Evolutionary conservation across 768 basidiomycete genomes (phyloP).

Genomic region (Lentinula sp.): DNA sequence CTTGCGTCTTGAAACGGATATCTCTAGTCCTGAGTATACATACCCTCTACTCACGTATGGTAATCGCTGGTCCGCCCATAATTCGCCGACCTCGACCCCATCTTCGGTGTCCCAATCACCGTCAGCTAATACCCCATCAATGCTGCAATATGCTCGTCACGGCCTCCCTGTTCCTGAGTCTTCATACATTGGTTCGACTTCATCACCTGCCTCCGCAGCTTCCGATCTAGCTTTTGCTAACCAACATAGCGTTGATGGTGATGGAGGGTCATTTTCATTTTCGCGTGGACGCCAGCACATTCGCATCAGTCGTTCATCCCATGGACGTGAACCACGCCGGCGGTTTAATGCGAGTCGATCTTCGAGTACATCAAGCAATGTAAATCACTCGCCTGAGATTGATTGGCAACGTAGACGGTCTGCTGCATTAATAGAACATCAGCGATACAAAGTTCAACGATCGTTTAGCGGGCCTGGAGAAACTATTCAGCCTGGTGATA

Average conservation of each 20-base stretch:
- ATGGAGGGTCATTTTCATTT: neutral
- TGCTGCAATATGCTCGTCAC: neutral
- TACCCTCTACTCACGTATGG: neutral
- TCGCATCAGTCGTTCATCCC: neutral
- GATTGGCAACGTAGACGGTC: neutral
- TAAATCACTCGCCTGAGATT: neutral
- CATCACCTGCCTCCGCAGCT: neutral
- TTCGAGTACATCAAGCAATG: neutral
- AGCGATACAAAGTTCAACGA: neutral
- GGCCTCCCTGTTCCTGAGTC: too few relatives aligned
- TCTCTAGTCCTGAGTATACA: too few relatives aligned
- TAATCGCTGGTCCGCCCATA: neutral
- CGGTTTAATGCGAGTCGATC: neutral
- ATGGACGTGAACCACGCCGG: too few relatives aligned
- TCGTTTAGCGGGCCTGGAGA: neutral
- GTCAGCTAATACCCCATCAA: neutral
- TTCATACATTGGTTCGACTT: neutral
- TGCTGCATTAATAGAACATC: neutral
- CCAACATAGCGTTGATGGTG: neutral
- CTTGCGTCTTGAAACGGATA: neutral
- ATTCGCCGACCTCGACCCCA: neutral
- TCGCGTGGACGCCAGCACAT: neutral
- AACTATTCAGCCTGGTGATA: neutral
- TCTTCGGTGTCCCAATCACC: neutral
- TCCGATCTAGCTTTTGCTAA: neutral